phyloP scores from a whole-genome alignment of 2,329 filamentous ascomycete genomes.

The Neopestalotiopsis sp. region DNA sequence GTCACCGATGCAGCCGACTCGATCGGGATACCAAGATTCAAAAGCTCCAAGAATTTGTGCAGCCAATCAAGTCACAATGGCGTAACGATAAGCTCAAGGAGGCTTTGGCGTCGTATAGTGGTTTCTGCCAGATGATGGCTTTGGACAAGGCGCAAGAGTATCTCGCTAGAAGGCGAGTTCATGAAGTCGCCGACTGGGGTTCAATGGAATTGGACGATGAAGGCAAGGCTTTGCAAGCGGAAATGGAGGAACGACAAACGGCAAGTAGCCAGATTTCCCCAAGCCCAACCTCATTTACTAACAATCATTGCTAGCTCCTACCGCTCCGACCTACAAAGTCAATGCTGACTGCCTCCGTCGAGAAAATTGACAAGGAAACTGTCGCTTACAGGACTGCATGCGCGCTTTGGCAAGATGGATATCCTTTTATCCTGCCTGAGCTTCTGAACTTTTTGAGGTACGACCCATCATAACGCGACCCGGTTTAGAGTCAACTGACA shows the following conservation, averaged over 20 bases:
- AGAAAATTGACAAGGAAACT: constrained; percentile 79
- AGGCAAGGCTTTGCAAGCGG: constrained; percentile 77
- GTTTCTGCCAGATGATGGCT: constrained; percentile 81
- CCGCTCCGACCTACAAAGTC: constrained; percentile 89
- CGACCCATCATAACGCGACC: constrained; percentile 23
- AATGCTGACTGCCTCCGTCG: constrained; percentile 89
- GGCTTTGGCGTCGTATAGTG: constrained; percentile 74
- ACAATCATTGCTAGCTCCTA: constrained; percentile 46
- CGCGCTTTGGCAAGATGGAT: constrained; percentile 82
- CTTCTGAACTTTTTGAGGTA: constrained; percentile 82
- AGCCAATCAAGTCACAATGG: constrained; percentile 85
- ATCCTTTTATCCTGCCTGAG: constrained; percentile 83
- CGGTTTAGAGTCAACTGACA: background rate
- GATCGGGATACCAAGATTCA: constrained; percentile 73
- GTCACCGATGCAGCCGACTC: constrained; percentile 80
- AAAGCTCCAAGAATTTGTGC: constrained; percentile 77
- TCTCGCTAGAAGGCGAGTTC: constrained; percentile 73
- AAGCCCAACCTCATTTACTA: background rate
- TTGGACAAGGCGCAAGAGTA: constrained; percentile 84
- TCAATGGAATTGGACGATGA: constrained; percentile 76
- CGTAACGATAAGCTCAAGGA: constrained; percentile 70
- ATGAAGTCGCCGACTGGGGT: constrained; percentile 84
- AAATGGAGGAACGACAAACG: constrained; percentile 78
- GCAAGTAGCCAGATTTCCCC: background rate
- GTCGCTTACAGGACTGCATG: constrained; percentile 77